Conservation (phyloP, 2,329 filamentous ascomycete genomes). For the Botrytis byssoidea region DNA sequence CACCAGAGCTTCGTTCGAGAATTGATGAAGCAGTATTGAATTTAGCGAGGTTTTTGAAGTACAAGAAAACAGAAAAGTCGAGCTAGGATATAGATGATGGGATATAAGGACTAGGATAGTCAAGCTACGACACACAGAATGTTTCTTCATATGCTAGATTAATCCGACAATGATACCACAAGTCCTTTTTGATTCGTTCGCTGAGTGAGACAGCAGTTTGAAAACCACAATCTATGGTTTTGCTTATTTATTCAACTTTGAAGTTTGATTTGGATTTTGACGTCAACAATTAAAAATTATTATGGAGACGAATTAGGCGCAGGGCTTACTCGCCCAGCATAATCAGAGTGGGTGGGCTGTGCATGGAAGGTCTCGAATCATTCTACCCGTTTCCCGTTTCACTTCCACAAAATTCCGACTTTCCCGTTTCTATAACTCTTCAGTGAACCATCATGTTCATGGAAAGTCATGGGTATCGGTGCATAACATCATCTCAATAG, state of each 20-base stretch:
- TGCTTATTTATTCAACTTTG: not conserved
- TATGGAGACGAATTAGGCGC: not conserved
- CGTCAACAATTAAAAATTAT: not conserved
- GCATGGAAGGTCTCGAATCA: not conserved
- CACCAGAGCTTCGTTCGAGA: constrained; percentile 55
- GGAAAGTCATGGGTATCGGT: not conserved
- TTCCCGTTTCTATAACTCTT: not conserved
- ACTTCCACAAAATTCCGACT: not conserved
- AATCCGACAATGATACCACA: not conserved
- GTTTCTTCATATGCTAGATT: not conserved
- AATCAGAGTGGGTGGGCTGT: not conserved
- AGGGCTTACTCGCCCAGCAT: not conserved
- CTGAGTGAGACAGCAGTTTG: not conserved
- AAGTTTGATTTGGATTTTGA: not conserved
- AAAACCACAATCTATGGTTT: not conserved
- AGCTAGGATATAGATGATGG: not conserved
- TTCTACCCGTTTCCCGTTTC: not conserved
- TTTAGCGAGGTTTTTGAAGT: constrained; percentile 59
- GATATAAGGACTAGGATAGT: not conserved
- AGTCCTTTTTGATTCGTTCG: not conserved
- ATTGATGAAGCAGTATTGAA: constrained; percentile 63
- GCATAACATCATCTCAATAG: not conserved
- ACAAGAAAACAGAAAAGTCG: constrained; percentile 49
- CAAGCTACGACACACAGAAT: not conserved
- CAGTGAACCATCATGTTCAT: not conserved